A percentile compares a stretch with the other conserved stretches of the same genome.
These are phyloP conservation scores for Metarhizium rileyi DNA, from an alignment of 2,329 filamentous ascomycete species.

Conservation along the genomic window DNA sequence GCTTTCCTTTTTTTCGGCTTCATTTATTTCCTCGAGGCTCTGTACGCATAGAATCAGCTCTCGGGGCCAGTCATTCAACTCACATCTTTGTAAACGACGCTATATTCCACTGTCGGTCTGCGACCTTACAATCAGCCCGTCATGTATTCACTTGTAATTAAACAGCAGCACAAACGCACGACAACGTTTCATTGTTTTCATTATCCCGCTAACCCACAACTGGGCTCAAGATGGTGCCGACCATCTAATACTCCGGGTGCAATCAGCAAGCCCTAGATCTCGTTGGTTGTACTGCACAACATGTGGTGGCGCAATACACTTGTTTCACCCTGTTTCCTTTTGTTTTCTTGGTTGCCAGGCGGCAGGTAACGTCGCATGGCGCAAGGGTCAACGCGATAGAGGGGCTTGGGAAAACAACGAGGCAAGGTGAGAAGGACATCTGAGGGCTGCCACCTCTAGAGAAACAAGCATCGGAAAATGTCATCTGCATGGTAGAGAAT, in stretches of 20 bases:
- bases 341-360: background rate
- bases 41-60: slow-evolving; percentile 38
- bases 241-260: background rate
- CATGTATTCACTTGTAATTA: background rate
- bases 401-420: background rate
- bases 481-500: background rate
- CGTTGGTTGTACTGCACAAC: background rate
- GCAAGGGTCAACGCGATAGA: background rate
- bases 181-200: background rate
- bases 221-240: background rate
- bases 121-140: background rate
- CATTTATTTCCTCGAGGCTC: slow-evolving; percentile 79
- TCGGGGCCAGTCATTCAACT: background rate
- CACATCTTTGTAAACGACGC: background rate
- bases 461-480: background rate
- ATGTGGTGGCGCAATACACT: background rate
- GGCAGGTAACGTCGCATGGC: background rate
- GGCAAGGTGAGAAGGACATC: background rate
- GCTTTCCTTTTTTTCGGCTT: slow-evolving; percentile 88
- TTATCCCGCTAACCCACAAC: background rate
- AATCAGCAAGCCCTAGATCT: background rate
- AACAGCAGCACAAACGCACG: background rate
- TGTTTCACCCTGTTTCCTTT: background rate
- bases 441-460: background rate
- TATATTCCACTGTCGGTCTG: slow-evolving; percentile 1